Percentiles rank a stretch among this genome's conserved stretches.
Conservation (phyloP, 139 green algal genomes). For the Diplosphaera chodatii region DNA sequence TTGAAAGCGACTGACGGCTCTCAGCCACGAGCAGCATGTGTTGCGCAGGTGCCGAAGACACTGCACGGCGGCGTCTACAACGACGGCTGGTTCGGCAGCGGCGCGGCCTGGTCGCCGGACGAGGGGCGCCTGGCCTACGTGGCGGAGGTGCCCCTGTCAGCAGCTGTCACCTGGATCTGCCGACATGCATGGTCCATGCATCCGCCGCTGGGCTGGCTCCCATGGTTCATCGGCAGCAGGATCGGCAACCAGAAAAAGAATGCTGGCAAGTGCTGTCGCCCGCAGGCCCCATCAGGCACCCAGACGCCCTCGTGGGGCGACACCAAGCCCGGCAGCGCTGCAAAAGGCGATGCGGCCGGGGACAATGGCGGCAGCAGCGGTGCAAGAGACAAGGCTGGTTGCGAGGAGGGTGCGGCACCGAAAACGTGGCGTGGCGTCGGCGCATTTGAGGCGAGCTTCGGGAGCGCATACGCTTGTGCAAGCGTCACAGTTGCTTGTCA, state of each 20-base stretch:
- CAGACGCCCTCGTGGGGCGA: conserved; percentile 45
- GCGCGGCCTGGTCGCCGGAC: conserved; percentile 65
- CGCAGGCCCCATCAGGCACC: conserved; percentile 12
- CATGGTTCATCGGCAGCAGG: too few relatives aligned
- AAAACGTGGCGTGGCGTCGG: conserved; percentile 66
- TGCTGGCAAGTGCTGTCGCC: too few relatives aligned
- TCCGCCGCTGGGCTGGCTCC: too few relatives aligned
- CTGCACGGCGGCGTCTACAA: conserved; percentile 74
- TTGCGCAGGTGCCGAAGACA: conserved; percentile 40
- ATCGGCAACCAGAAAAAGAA: too few relatives aligned
- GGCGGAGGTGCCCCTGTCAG: conserved; percentile 70
- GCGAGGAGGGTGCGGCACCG: conserved; percentile 30
- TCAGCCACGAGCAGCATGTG: too few relatives aligned
- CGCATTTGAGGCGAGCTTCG: conserved; percentile 16
- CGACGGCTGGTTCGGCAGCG: conserved; percentile 75
- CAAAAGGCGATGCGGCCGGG: not conserved
- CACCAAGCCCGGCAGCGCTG: not conserved
- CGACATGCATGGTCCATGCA: too few relatives aligned
- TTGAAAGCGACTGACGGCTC: too few relatives aligned
- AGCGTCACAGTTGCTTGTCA: too few relatives aligned
- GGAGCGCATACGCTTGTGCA: not conserved
- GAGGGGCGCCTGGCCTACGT: conserved; percentile 72
- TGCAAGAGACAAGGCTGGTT: not conserved
- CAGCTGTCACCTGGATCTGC: too few relatives aligned
- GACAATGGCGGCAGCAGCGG: conserved; percentile 1